These are phyloP conservation scores for Eimeria sp. DNA, from an alignment of 169 alveolate genomes.

Conservation along the genomic window DNA sequence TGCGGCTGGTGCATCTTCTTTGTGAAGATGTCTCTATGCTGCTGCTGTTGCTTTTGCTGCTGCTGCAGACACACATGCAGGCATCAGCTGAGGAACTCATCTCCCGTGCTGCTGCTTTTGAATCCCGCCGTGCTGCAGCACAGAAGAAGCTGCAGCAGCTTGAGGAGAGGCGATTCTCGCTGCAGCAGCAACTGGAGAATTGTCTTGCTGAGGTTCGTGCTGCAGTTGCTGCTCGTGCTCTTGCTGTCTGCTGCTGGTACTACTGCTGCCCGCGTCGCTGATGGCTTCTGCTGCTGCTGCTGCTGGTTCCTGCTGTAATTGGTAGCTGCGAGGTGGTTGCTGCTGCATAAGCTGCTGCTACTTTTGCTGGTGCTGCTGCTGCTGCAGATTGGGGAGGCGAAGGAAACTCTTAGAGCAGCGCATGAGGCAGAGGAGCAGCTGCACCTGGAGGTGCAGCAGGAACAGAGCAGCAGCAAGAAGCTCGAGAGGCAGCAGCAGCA, in stretches of 20 bases:
- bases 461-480: slow-evolving; percentile 58
- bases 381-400: slow-evolving; percentile 64
- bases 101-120: slow-evolving; percentile 19
- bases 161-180: slow-evolving; percentile 41
- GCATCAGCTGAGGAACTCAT: slow-evolving; percentile 19
- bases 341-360: background rate
- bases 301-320: background rate
- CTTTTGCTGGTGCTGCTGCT: slow-evolving; percentile 5
- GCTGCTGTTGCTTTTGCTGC: slow-evolving; percentile 34
- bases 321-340: background rate
- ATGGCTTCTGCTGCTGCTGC: background rate
- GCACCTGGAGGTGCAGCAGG: slow-evolving; percentile 72
- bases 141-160: slow-evolving; percentile 50
- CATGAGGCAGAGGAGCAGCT: slow-evolving; percentile 60
- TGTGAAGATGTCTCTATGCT: background rate
- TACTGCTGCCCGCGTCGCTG: background rate
- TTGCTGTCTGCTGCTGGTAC: slow-evolving; percentile 2
- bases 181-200: slow-evolving; percentile 43
- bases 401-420: slow-evolving; percentile 6
- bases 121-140: slow-evolving; percentile 9
- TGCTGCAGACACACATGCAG: slow-evolving; percentile 50
- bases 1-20: background rate
- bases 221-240: slow-evolving; percentile 27
- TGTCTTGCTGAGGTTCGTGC: slow-evolving; percentile 43
- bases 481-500: slow-evolving; percentile 35